phyloP scores from a whole-genome alignment of 805 yeast genomes.

The Pichia thaimueangensis region DNA sequence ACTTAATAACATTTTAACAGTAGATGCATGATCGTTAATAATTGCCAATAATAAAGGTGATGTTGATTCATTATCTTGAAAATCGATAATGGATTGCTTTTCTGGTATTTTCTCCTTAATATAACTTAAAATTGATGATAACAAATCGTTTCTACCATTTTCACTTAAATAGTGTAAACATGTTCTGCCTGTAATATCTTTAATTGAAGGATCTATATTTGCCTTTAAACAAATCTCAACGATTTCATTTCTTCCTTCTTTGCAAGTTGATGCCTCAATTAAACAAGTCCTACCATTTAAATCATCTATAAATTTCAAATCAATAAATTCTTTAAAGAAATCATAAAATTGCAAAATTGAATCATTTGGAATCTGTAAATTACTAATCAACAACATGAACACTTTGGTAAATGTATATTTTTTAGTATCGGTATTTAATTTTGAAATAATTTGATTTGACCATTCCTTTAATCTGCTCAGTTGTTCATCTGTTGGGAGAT shows the following conservation, averaged over 20 bases:
- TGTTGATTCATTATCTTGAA: constrained; percentile 66
- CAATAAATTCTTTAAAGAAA: constrained; percentile 48
- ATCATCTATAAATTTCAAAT: constrained; percentile 62
- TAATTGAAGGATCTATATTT: constrained; percentile 28
- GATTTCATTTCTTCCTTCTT: constrained; percentile 22
- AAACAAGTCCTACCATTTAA: constrained; percentile 65
- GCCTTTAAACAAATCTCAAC: constrained; percentile 23
- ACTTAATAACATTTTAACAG: constrained; percentile 43
- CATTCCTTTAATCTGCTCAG: constrained; percentile 28
- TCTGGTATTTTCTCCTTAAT: constrained; percentile 4
- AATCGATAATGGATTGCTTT: constrained; percentile 31
- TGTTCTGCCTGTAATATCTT: constrained; percentile 67
- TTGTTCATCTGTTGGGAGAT: constrained; percentile 31
- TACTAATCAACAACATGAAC: constrained; percentile 61
- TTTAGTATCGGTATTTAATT: constrained; percentile 36
- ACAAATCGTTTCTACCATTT: constrained; percentile 40
- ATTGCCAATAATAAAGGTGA: constrained; percentile 81
- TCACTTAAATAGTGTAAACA: constrained; percentile 86
- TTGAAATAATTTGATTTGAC: constrained; percentile 39
- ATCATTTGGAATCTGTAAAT: constrained; percentile 58
- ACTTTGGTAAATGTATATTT: constrained; percentile 55
- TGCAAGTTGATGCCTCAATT: constrained; percentile 52
- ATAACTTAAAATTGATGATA: constrained; percentile 27
- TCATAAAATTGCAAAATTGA: constrained; percentile 45
- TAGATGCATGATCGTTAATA: constrained; percentile 53